Evolutionary conservation across 345 rosid genomes (phyloP).

Genomic region (Noccaea bulbosa): DNA sequence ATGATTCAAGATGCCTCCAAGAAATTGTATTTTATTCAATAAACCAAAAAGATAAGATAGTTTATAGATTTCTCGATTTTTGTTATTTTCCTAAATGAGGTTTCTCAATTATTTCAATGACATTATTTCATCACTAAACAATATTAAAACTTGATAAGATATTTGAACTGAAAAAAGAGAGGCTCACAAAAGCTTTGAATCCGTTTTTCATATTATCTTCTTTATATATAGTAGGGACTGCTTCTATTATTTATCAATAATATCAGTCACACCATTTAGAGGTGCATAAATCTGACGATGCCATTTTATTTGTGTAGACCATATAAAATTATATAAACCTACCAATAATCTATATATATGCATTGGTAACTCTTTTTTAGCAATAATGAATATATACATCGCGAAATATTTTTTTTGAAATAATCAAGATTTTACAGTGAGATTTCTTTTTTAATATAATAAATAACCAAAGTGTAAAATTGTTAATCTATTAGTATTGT

Average conservation of each 20-base stretch:
- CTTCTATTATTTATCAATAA: constrained; percentile 25
- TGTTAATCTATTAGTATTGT: not conserved
- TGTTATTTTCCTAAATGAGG: constrained; percentile 34
- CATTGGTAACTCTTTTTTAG: no score
- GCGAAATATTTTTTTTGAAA: no score
- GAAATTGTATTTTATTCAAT: constrained; percentile 9
- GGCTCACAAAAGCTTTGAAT: constrained; percentile 21
- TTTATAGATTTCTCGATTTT: constrained; percentile 30
- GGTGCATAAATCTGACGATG: not conserved
- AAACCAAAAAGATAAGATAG: constrained; percentile 31
- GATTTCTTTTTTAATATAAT: no score
- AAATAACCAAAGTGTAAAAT: not conserved
- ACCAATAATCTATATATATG: not conserved
- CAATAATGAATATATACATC: no score
- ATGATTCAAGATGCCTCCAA: constrained; percentile 24
- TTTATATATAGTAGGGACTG: constrained; percentile 39
- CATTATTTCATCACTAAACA: constrained; percentile 30
- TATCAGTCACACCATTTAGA: constrained; percentile 1
- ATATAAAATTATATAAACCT: not conserved
- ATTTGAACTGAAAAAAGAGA: constrained; percentile 27
- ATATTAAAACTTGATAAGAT: constrained; percentile 32
- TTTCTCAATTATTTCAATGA: constrained; percentile 40
- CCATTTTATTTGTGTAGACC: constrained; percentile 11
- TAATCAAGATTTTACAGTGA: no score
- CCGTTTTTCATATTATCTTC: constrained; percentile 7